Conservation (phyloP, 2,329 filamentous ascomycete species). For the Pseudogymnoascus sp. region DNA sequence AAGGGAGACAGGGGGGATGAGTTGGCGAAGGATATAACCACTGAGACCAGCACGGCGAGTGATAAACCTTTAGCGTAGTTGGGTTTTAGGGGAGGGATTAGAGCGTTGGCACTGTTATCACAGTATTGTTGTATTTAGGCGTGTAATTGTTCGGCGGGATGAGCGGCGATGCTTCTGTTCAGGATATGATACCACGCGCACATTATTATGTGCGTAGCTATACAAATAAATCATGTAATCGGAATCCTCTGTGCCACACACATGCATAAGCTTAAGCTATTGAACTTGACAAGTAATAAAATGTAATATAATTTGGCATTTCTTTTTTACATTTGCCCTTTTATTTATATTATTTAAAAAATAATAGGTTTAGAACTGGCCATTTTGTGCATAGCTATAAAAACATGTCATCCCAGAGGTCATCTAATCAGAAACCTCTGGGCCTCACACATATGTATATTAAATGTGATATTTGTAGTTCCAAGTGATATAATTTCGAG, state of each 20-base stretch:
- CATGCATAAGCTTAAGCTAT: neutral
- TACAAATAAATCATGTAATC: neutral
- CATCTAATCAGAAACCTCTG: neutral
- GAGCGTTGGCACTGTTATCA: neutral
- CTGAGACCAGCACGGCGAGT: neutral
- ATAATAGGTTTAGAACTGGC: too few relatives aligned
- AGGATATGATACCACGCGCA: neutral
- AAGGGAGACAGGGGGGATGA: conserved; percentile 11
- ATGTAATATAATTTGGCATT: neutral
- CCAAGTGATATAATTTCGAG: neutral
- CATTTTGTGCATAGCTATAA: neutral
- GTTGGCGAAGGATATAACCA: neutral
- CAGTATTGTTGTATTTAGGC: neutral
- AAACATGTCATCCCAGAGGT: too few relatives aligned
- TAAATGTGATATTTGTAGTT: neutral
- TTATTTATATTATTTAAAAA: too few relatives aligned
- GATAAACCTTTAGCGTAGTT: neutral
- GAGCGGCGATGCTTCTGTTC: neutral
- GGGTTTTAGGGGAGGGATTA: neutral
- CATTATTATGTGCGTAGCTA: neutral
- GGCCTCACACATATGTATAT: neutral
- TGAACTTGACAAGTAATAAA: neutral
- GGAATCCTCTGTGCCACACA: neutral
- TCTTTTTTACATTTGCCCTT: too few relatives aligned
- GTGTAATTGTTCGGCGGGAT: neutral